phyloP scores from a whole-genome alignment of 2,329 filamentous ascomycete species.

The Venturia pyrina region DNA sequence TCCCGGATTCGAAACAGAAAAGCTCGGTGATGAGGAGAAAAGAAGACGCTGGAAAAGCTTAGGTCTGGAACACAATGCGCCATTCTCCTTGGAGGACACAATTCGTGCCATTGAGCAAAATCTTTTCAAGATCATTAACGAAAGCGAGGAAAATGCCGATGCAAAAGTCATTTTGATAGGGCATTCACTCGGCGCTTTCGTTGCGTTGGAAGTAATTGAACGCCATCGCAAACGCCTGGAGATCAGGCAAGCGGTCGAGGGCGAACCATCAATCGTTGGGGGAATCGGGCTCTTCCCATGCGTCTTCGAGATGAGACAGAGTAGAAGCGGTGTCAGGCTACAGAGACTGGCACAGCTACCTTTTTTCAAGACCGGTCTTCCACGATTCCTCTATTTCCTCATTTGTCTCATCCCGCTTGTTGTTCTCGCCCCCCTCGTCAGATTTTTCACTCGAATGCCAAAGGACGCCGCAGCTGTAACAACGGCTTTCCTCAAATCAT shows the following conservation, averaged over 20 bases:
- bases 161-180: constrained; percentile 30
- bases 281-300: constrained; percentile 37
- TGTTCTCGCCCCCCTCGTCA: constrained; percentile 2
- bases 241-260: constrained; percentile 18
- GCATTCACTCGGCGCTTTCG: constrained; percentile 38
- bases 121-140: constrained; percentile 20
- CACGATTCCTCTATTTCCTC: constrained; percentile 28
- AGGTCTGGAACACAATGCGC: constrained; percentile 2
- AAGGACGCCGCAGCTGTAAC: constrained; percentile 38
- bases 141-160: constrained; percentile 3
- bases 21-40: constrained; percentile 13
- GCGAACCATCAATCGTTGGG: constrained; percentile 13
- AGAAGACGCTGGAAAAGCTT: constrained; percentile 14
- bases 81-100: constrained; percentile 39
- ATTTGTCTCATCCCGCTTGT: constrained; percentile 22
- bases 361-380: constrained; percentile 16
- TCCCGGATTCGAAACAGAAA: constrained; percentile 32
- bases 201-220: constrained; percentile 32
- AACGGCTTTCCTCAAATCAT: constrained; percentile 39
- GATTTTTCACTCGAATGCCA: constrained; percentile 31
- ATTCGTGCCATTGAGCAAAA: constrained; percentile 38
- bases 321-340: constrained; percentile 31
- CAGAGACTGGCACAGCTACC: constrained; percentile 6
- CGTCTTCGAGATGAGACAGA: constrained; percentile 35
- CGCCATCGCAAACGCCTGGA: constrained; percentile 15